Evolutionary conservation across 2,329 filamentous ascomycete genomes (phyloP).

Genomic region (Sclerotinia subarctica): DNA sequence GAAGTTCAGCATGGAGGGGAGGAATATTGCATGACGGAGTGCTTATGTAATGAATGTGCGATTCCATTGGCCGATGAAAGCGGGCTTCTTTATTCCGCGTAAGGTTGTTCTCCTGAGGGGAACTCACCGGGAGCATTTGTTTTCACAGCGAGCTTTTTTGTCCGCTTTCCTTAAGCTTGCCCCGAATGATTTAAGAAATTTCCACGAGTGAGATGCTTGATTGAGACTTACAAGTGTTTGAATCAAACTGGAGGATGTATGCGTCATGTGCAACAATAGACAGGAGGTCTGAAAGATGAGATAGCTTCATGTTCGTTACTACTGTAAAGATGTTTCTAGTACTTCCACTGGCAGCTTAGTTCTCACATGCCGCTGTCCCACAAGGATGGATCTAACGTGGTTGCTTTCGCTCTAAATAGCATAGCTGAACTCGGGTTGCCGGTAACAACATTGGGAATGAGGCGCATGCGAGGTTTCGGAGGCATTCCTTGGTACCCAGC

Average conservation of each 20-base stretch:
- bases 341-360: no score
- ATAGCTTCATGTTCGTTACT: no score
- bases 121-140: not conserved
- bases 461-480: conserved; percentile 1
- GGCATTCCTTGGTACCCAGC: not conserved
- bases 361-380: no score
- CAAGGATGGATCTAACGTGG: not conserved
- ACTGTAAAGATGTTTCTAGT: no score
- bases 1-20: not conserved
- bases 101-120: not conserved
- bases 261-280: no score
- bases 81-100: not conserved
- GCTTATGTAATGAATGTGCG: not conserved
- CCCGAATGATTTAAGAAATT: not conserved
- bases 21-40: not conserved
- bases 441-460: not conserved
- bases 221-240: not conserved
- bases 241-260: no score
- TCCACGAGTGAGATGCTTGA: not conserved
- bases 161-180: not conserved
- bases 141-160: not conserved
- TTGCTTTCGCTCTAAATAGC: not conserved
- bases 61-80: not conserved
- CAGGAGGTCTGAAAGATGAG: no score
- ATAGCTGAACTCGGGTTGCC: not conserved